Evolutionary conservation across 2,329 filamentous ascomycete species (phyloP).

Genomic region (Sordariomycetes sp.): DNA sequence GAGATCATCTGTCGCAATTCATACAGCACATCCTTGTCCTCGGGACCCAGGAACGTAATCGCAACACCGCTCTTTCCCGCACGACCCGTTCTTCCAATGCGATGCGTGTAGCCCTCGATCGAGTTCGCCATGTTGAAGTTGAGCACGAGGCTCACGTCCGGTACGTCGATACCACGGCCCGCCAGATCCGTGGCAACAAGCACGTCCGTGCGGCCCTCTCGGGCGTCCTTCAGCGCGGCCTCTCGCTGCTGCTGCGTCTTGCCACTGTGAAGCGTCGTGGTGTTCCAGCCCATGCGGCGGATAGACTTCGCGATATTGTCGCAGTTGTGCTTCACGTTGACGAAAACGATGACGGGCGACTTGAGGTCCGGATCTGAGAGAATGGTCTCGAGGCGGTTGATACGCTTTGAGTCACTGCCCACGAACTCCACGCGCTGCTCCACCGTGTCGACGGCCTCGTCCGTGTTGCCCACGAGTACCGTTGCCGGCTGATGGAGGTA

Average conservation of each 20-base stretch:
- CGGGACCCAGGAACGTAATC: slow-evolving; percentile 87
- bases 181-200: slow-evolving; percentile 93
- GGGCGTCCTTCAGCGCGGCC: slow-evolving; percentile 76
- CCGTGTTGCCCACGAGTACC: slow-evolving; percentile 86
- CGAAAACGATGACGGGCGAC: slow-evolving; percentile 94
- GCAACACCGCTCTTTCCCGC: slow-evolving; percentile 94
- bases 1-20: slow-evolving; percentile 92
- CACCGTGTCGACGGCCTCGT: slow-evolving; percentile 94
- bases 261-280: slow-evolving; percentile 84
- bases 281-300: slow-evolving; percentile 83
- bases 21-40: slow-evolving; percentile 85
- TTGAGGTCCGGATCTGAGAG: slow-evolving; percentile 69
- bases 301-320: slow-evolving; percentile 91
- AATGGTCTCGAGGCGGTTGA: slow-evolving; percentile 91
- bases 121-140: slow-evolving; percentile 98
- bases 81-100: slow-evolving; percentile 93
- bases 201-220: slow-evolving; percentile 70
- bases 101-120: slow-evolving; percentile 94
- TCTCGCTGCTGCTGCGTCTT: slow-evolving; percentile 98
- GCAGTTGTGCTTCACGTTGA: slow-evolving; percentile 99
- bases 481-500: slow-evolving; percentile 89
- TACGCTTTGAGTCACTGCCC: slow-evolving; percentile 83
- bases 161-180: slow-evolving; percentile 94
- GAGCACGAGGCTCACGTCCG: slow-evolving; percentile 84
- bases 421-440: slow-evolving; percentile 95